Percentiles rank a stretch among this genome's conserved stretches.
Evolutionary conservation across 108 stramenopile genomes (phyloP).

Genomic region (Tribonema minus): DNA sequence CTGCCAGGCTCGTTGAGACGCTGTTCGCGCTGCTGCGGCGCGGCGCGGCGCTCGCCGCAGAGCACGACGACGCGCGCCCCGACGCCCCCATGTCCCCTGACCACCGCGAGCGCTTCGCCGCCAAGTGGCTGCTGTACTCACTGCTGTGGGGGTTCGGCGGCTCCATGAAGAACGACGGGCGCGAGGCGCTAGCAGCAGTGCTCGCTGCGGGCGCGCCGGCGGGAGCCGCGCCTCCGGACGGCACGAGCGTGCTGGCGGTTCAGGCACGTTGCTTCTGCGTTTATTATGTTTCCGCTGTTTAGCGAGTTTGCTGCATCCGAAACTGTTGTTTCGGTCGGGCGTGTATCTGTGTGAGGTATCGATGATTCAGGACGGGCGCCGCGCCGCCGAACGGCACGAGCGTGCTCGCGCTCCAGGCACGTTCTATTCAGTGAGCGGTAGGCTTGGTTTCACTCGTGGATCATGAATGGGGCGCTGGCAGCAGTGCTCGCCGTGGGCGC

Average conservation of each 20-base stretch:
- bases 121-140: conserved; percentile 82
- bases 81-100: conserved; percentile 89
- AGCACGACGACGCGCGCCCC: conserved; percentile 91
- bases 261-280: too few relatives aligned
- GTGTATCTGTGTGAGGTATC: too few relatives aligned
- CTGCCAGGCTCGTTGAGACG: conserved; percentile 72
- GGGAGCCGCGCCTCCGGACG: conserved; percentile 28
- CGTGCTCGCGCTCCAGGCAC: conserved; percentile 17
- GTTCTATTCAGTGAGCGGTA: too few relatives aligned
- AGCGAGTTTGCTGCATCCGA: too few relatives aligned
- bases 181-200: conserved; percentile 53
- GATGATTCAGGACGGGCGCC: conserved; percentile 6
- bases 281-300: too few relatives aligned
- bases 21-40: conserved; percentile 78
- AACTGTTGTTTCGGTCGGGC: too few relatives aligned
- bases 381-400: conserved; percentile 51
- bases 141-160: conserved; percentile 90
- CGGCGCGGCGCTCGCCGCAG: conserved; percentile 74
- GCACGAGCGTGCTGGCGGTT: conserved; percentile 47
- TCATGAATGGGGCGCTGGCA: conserved; percentile 42
- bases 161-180: conserved; percentile 71
- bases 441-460: not conserved
- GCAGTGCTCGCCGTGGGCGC: not conserved
- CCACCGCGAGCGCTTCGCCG: conserved; percentile 85
- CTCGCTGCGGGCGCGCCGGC: conserved; percentile 2